phyloP scores from a whole-genome alignment of 306 rosid genomes.

The Alnus glutinosa region DNA sequence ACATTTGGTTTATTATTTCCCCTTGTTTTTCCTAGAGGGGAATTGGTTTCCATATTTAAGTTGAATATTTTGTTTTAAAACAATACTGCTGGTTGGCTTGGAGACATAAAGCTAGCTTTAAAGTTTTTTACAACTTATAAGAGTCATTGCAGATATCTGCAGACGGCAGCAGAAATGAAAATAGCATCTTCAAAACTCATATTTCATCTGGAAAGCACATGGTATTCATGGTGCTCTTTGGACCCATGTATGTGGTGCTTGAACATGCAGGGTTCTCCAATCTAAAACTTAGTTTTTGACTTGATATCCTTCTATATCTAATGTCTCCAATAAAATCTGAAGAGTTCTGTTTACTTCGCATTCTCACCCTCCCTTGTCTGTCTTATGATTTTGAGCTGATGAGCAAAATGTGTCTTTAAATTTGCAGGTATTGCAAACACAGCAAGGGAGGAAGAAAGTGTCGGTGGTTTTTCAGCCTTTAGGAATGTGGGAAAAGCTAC shows the following conservation, averaged over 20 bases:
- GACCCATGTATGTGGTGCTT: background rate
- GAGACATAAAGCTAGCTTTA: background rate
- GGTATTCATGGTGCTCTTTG: background rate
- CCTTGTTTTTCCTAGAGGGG: background rate
- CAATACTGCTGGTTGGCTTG: background rate
- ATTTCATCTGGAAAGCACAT: background rate
- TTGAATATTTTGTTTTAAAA: no score
- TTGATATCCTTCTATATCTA: background rate
- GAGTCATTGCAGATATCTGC: background rate
- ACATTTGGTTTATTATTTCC: background rate
- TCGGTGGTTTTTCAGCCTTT: conserved; percentile 50
- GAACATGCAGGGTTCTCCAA: background rate
- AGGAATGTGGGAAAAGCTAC: conserved; percentile 61
- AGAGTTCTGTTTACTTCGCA: background rate
- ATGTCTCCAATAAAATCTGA: background rate
- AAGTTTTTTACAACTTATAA: no score
- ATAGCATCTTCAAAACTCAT: background rate
- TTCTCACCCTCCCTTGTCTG: background rate
- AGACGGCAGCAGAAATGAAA: background rate
- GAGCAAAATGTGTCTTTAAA: conserved; percentile 11
- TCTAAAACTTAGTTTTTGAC: background rate
- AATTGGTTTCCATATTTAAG: background rate
- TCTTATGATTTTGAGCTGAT: conserved; percentile 17
- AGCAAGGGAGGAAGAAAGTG: conserved; percentile 52
- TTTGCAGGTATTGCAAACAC: conserved; percentile 63